Conservation (phyloP, 805 yeast genomes). For the Sugiyamaella mastotermitis region DNA sequence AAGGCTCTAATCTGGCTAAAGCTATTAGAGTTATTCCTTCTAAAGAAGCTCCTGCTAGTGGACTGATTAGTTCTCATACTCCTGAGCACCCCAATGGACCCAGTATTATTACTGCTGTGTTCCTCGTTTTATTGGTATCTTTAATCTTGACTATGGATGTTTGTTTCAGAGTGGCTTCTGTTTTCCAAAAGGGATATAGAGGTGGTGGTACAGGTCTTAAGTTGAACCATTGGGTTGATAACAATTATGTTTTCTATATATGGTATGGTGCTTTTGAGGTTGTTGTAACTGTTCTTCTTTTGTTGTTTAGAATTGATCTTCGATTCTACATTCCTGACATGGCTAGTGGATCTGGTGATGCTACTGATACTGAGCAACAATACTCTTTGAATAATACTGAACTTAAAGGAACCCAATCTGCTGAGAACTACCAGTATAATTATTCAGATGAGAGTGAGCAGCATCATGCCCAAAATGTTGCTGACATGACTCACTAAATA, state of each 20-base stretch:
- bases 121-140: slow-evolving; percentile 21
- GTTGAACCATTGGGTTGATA: slow-evolving; percentile 39
- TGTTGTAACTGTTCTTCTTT: slow-evolving; percentile 48
- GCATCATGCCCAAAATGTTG: slow-evolving; percentile 5
- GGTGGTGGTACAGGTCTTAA: slow-evolving; percentile 17
- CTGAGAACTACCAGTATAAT: slow-evolving; percentile 7
- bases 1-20: slow-evolving; percentile 40
- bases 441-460: not conserved
- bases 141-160: slow-evolving; percentile 23
- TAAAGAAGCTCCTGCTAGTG: slow-evolving; percentile 37
- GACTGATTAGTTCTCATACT: slow-evolving; percentile 46
- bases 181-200: slow-evolving; percentile 21
- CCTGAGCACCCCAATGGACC: slow-evolving; percentile 28
- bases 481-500: slow-evolving; percentile 9
- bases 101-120: slow-evolving; percentile 38
- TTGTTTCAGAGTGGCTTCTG: slow-evolving; percentile 30
- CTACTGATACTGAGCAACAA: not conserved
- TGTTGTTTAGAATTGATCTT: slow-evolving; percentile 63
- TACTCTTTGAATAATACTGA: no score
- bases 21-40: slow-evolving; percentile 60
- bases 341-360: slow-evolving; percentile 22
- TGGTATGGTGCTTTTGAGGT: slow-evolving; percentile 65
- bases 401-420: no score
- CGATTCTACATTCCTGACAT: slow-evolving; percentile 75
- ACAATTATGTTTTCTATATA: slow-evolving; percentile 57